Base-by-base conservation (phyloP, 1,284 basidiomycete genomes). In the Coniferiporia weirii region DNA sequence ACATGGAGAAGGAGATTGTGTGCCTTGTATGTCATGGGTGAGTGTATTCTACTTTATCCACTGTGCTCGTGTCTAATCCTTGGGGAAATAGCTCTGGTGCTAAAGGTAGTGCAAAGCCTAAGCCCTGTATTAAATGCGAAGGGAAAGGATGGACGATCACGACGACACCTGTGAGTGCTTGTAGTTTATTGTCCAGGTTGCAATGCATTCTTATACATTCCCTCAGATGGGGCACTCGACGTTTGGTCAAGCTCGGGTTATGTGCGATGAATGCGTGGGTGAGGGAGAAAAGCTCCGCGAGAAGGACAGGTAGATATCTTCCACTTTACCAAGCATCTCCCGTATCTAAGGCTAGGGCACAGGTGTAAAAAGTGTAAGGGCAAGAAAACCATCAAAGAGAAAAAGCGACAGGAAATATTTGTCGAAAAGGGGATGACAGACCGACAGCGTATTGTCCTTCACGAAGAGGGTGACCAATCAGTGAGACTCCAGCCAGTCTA, bases 291-390 rank as follows among this genome's bases (percentile, higher is more conserved):
- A 85, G 66, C 72, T 96, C 44, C 84, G 88, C 57, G 94, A 96
- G 65, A 96, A 96, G 70, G 95, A 98, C 65, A 79, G 86, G 88
- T 92, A 65, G 56, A 80, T 69, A 54, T 10, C 19, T 53, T 15
- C 45, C 4, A 20, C 8, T 32, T 7, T 27, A 27, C 27, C 27
- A 27, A 5, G 9, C 17, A 44, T 59, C 19, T 46, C 27, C 45
- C 19, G 15, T 53, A 34, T 10, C 34, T 20, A 45, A 22, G 38
- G 49, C 6, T 60, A 43, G 15, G 36, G 3, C 40, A 22, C 66
- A 95, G 92, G 63, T 98, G 95, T 78, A 98, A 95, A 74, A 95
- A 93, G 70, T 99, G 95, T 74, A 95, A 96, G 69, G 95, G 95
- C 8, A 80, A 82, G 57, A 90, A 89, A 71, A 90, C 86, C 0